Conservation (phyloP, 2,329 filamentous ascomycete species). For the Teratosphaeria epicoccoides region DNA sequence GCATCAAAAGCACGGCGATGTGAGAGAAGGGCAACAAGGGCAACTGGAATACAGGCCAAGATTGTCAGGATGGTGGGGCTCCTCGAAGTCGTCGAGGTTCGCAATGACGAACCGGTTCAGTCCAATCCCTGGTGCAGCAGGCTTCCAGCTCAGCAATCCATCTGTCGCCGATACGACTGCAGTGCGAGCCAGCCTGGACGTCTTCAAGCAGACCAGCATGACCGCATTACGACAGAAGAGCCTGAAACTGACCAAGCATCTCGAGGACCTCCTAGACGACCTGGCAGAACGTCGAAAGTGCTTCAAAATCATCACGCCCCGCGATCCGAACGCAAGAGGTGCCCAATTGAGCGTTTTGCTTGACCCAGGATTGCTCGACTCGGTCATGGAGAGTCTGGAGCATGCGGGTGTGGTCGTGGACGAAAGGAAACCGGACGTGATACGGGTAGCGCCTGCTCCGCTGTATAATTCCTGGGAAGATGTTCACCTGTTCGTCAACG, state of each 20-base stretch:
- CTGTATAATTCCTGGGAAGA: slow-evolving; percentile 75
- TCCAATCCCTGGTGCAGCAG: slow-evolving; percentile 65
- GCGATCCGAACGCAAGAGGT: slow-evolving; percentile 56
- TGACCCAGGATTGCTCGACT: slow-evolving; percentile 57
- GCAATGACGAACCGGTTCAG: slow-evolving; percentile 73
- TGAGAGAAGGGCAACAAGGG: slow-evolving; percentile 24
- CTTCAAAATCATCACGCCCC: slow-evolving; percentile 56
- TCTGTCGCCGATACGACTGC: slow-evolving; percentile 67
- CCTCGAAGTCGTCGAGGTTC: slow-evolving; percentile 65
- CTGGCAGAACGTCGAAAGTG: slow-evolving; percentile 8
- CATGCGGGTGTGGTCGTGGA: slow-evolving; percentile 65
- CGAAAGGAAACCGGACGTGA: slow-evolving; percentile 74
- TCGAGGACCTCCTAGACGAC: slow-evolving; percentile 52
- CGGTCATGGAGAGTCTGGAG: slow-evolving; percentile 53
- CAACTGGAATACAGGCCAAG: slow-evolving; percentile 49
- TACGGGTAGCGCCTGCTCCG: slow-evolving; percentile 72
- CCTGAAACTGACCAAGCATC: slow-evolving; percentile 62
- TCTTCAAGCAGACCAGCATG: slow-evolving; percentile 66
- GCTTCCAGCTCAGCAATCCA: slow-evolving; percentile 79
- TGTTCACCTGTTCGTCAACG: slow-evolving; percentile 49
- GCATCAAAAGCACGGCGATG: slow-evolving; percentile 59
- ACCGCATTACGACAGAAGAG: slow-evolving; percentile 58
- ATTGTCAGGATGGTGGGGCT: slow-evolving; percentile 79
- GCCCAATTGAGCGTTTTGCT: slow-evolving; percentile 70
- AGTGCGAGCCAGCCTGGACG: slow-evolving; percentile 59